Evolutionary conservation across 1,284 basidiomycete genomes (phyloP).

Genomic region (Stygiomarasmius scandens): DNA sequence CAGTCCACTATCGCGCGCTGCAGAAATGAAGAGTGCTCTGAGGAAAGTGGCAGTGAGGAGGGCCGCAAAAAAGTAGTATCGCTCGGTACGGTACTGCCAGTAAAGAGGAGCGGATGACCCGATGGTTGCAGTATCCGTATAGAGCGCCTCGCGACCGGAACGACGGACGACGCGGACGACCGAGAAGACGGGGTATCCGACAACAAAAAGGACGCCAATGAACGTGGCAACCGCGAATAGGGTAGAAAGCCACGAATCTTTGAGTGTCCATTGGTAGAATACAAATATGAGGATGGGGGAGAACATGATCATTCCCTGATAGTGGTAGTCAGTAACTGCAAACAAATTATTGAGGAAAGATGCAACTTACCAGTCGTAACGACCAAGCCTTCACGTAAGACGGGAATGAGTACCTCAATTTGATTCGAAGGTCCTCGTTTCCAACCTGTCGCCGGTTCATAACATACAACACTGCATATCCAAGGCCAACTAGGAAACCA

Average conservation of each 20-base stretch:
- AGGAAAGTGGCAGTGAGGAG: slow-evolving; percentile 59
- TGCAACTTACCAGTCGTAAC: slow-evolving; percentile 55
- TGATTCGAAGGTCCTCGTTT: slow-evolving; percentile 28
- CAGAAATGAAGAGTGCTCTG: slow-evolving; percentile 75
- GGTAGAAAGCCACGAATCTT: slow-evolving; percentile 81
- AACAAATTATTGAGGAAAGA: slow-evolving; percentile 6
- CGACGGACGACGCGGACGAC: slow-evolving; percentile 46
- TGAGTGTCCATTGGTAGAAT: slow-evolving; percentile 88
- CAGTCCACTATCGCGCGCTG: slow-evolving; percentile 65
- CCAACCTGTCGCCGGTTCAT: slow-evolving; percentile 31
- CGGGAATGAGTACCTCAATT: slow-evolving; percentile 42
- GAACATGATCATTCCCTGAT: slow-evolving; percentile 62
- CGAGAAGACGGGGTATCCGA: slow-evolving; percentile 48
- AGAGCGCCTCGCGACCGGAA: slow-evolving; percentile 40
- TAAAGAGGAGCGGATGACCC: slow-evolving; percentile 52
- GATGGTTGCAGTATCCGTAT: slow-evolving; percentile 36
- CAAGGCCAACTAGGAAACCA: slow-evolving; percentile 52
- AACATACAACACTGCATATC: slow-evolving; percentile 46
- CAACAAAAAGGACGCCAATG: slow-evolving; percentile 50
- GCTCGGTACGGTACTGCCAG: slow-evolving; percentile 54
- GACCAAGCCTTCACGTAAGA: slow-evolving; percentile 59
- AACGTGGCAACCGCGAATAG: slow-evolving; percentile 71
- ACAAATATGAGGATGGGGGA: slow-evolving; percentile 77
- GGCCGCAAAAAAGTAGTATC: slow-evolving; percentile 61
- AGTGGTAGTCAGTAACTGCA: slow-evolving; percentile 10